Conservation (phyloP, 192 early-diverging fungal genomes). For the Backusella parvicylindrica region DNA sequence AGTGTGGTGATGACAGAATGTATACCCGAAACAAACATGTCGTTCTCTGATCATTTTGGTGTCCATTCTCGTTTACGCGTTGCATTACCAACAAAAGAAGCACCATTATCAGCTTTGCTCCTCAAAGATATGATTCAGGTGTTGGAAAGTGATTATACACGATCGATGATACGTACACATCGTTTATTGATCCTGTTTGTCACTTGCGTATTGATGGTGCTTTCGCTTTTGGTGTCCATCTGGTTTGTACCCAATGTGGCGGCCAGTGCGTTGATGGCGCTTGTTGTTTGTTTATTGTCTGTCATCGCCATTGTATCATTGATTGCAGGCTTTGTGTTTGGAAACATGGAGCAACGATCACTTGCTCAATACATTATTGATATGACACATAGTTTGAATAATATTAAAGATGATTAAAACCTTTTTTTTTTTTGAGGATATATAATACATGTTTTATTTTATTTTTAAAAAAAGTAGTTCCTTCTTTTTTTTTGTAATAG, state of each 20-base stretch:
- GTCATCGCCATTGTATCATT: not conserved
- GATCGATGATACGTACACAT: not conserved
- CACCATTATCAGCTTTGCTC: not conserved
- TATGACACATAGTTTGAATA: not conserved
- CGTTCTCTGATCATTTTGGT: conserved; percentile 52
- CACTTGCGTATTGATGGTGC: not conserved
- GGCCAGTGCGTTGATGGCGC: not conserved
- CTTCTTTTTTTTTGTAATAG: no score
- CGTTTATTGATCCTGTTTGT: not conserved
- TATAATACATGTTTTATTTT: not conserved
- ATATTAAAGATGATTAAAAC: not conserved
- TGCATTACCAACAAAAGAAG: not conserved
- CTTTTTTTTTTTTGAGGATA: not conserved
- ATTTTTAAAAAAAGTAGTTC: not conserved
- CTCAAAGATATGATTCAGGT: not conserved
- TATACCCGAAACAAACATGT: conserved; percentile 24
- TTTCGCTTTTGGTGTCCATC: conserved; percentile 1
- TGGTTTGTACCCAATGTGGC: not conserved
- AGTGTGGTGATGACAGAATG: conserved; percentile 25
- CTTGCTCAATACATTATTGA: conserved; percentile 18
- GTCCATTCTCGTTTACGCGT: conserved; percentile 41
- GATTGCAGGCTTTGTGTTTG: conserved; percentile 32
- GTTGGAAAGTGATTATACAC: conserved; percentile 3
- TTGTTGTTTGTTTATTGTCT: not conserved
- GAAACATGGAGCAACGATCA: conserved; percentile 12